These are phyloP conservation scores for Rhynchosporium secalis DNA, from an alignment of 2,329 filamentous ascomycete genomes.

Conservation along the genomic window DNA sequence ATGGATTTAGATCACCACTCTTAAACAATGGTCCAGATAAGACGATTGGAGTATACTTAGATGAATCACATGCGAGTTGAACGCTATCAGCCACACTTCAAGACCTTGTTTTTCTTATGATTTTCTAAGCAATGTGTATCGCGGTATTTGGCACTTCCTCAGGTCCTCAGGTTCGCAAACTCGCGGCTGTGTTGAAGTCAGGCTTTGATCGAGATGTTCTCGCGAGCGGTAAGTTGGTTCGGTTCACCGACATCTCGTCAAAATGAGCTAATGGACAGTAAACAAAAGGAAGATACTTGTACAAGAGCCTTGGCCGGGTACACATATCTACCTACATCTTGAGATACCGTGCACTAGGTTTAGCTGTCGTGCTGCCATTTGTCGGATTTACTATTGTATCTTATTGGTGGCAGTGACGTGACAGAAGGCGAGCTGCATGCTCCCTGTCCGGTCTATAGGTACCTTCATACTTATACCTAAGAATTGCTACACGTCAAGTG, in stretches of 20 bases:
- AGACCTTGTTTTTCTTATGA: too few species aligned
- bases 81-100: background rate
- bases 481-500: too few species aligned
- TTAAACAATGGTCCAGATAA: background rate
- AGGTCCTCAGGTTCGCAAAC: background rate
- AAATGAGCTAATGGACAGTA: background rate
- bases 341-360: background rate
- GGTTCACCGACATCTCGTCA: background rate
- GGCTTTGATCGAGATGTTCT: background rate
- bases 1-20: constrained; percentile 3
- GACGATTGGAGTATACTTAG: background rate
- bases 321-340: background rate
- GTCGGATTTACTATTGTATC: background rate
- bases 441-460: too few species aligned
- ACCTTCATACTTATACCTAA: too few species aligned
- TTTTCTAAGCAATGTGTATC: too few species aligned
- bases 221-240: background rate
- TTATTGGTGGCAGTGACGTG: background rate
- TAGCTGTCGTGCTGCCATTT: background rate
- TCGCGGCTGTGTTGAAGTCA: background rate
- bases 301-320: background rate
- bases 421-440: too few species aligned
- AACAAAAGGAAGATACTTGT: background rate
- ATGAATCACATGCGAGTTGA: background rate
- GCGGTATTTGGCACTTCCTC: background rate